Evolutionary conservation across 2,329 filamentous ascomycete species (phyloP).

Genomic region (Penicillium sp.): DNA sequence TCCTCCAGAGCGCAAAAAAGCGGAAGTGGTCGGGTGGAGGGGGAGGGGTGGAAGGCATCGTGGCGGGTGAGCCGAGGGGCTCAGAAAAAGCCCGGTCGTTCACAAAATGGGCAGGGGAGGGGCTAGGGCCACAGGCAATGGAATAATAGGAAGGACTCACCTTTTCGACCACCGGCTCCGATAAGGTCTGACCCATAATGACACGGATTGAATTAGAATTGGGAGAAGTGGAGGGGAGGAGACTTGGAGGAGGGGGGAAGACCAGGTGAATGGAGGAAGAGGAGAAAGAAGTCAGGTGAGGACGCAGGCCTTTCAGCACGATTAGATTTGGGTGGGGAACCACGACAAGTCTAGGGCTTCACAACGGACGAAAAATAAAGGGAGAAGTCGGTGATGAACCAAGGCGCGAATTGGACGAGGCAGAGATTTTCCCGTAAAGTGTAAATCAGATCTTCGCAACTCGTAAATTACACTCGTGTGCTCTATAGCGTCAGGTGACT

Average conservation of each 20-base stretch:
- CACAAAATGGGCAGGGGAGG: slow-evolving; percentile 20
- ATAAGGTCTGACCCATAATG: slow-evolving; percentile 97
- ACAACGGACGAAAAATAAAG: slow-evolving; percentile 1
- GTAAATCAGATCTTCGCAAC: background rate
- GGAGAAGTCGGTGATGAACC: background rate
- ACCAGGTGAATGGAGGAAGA: slow-evolving; percentile 17
- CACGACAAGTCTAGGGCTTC: slow-evolving; percentile 17
- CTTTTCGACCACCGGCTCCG: slow-evolving; percentile 98
- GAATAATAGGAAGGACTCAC: slow-evolving; percentile 50
- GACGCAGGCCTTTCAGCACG: slow-evolving; percentile 24
- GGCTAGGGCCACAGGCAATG: slow-evolving; percentile 14
- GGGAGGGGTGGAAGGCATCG: background rate
- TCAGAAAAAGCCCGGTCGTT: slow-evolving; percentile 4
- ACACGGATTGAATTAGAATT: slow-evolving; percentile 20
- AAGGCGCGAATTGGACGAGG: background rate
- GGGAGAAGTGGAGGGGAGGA: slow-evolving; percentile 14
- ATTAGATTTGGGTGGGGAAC: slow-evolving; percentile 22
- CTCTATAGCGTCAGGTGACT: slow-evolving; percentile 15
- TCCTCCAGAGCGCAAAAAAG: too few species aligned
- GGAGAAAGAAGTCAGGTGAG: slow-evolving; percentile 26
- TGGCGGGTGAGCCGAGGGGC: background rate
- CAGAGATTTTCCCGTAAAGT: slow-evolving; percentile 21
- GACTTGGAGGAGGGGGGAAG: slow-evolving; percentile 13
- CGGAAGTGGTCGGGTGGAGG: too few species aligned
- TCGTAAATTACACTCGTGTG: slow-evolving; percentile 13